Evolutionary conservation across 2,329 filamentous ascomycete genomes (phyloP), one percentile per base, ranked within the genome.

Genomic region (Fusarium citri): DNA sequence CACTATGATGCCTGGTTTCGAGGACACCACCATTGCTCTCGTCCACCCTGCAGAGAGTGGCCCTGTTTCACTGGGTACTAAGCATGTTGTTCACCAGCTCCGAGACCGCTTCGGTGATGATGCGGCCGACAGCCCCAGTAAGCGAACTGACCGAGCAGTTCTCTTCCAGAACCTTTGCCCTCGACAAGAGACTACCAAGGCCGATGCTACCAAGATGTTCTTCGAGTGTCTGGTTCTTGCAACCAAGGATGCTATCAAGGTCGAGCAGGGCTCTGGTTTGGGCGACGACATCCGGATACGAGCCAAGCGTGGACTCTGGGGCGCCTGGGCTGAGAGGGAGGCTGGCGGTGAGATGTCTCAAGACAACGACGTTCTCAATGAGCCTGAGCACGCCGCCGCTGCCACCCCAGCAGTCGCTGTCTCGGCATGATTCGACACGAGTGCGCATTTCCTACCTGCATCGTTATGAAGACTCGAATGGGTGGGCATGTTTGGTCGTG

Each of bases 121-220:
- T 31, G 90, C 89, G 8, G 91, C 90, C 48, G 85, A 87, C 22
- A 89, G 89, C 69, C 87, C 91, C 5, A 88, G 90, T 59, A 91
- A 92, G 80, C 89, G 94, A 75, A 92, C 91, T 79, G 92, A 92
- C 78, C 87, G 86, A 25, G 89, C 89, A 15, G 94, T 97, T 5
- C 86, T 97, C 5, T 98, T 99, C 85, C 95, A 98, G 76, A 92
- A 97, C 61, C 86, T 99, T 49, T 87, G 98, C 34, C 96, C 96
- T 1, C 93, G 97, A 80, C 83, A 86, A 69, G 88, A 87, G 65
- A 95, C 95, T 1, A 94, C 88, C 71, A 93, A 93, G 80, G 92
- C 92, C 11, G 96, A 98, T 75, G 96, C 96, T 1, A 99, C 96
- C 45, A 98, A 98, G 86, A 98, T 99, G 94, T 99, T 99, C 84